These are phyloP conservation scores for Pseudomassariella vexata DNA, from an alignment of 2,329 filamentous ascomycete species.

Conservation along the genomic window DNA sequence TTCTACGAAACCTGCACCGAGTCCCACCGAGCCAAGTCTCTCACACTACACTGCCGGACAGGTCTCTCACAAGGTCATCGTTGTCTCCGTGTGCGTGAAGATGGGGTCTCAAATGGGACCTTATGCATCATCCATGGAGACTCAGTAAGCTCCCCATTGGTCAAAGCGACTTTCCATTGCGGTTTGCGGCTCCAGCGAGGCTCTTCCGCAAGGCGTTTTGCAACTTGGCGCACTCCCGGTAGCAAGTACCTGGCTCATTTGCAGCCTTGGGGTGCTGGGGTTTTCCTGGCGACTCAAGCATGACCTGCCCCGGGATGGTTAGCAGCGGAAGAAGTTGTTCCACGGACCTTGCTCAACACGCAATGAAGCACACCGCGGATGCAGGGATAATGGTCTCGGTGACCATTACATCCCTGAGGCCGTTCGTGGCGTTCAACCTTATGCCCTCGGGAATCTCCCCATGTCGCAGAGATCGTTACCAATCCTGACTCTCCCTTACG, in stretches of 20 bases:
- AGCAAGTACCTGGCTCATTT: background rate
- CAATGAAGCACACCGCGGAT: constrained; percentile 6
- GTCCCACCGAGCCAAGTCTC: background rate
- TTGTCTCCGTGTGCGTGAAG: too few species aligned
- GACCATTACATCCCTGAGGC: constrained; percentile 15
- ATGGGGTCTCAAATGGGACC: too few species aligned
- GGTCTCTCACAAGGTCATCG: background rate
- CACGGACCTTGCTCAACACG: constrained; percentile 3
- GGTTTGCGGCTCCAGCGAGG: background rate
- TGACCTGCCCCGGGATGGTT: too few species aligned
- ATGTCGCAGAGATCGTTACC: constrained; percentile 9
- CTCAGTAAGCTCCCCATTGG: background rate
- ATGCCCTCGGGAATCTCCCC: constrained; percentile 10
- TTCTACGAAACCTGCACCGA: background rate
- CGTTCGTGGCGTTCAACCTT: constrained; percentile 13
- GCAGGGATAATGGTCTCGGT: constrained; percentile 7
- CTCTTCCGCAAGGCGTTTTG: background rate
- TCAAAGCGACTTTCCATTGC: background rate
- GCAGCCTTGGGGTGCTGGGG: background rate
- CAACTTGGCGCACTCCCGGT: background rate
- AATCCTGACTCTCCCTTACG: constrained; percentile 13
- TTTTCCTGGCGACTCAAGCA: too few species aligned
- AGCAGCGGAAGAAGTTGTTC: background rate
- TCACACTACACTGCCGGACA: background rate
- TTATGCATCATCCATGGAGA: too few species aligned